These are phyloP conservation scores for Starmerella stellata DNA, from an alignment of 805 yeast genomes.

Conservation along the genomic window DNA sequence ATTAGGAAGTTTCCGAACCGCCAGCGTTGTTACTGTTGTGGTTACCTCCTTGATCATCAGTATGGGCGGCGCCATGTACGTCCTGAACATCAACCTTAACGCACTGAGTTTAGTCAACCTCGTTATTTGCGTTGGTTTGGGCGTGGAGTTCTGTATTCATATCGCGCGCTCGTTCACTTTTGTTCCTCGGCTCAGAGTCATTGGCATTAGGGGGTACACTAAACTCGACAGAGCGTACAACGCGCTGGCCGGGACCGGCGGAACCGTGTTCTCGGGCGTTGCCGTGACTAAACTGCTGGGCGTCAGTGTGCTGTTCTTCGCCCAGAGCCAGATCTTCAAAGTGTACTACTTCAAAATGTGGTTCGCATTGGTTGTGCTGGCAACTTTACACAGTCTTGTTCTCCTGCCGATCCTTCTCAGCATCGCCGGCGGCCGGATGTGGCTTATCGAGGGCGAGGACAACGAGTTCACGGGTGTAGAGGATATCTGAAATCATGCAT, in stretches of 20 bases:
- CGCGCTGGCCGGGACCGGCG: conserved; percentile 66
- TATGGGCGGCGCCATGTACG: conserved; percentile 63
- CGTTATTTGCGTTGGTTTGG: conserved; percentile 80
- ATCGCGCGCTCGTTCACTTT: conserved; percentile 59
- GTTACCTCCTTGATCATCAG: conserved; percentile 49
- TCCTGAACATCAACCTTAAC: conserved; percentile 60
- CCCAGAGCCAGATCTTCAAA: conserved; percentile 73
- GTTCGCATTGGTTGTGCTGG: conserved; percentile 59
- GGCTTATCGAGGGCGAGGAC: conserved; percentile 24
- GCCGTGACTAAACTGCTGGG: conserved; percentile 82
- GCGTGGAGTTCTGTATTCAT: conserved; percentile 86
- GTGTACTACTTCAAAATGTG: conserved; percentile 91
- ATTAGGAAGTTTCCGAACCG: conserved; percentile 48
- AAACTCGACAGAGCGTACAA: conserved; percentile 28
- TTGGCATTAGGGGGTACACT: conserved; percentile 19
- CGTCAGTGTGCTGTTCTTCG: conserved; percentile 67
- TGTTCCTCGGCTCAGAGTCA: conserved; percentile 24
- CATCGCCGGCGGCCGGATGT: conserved; percentile 42
- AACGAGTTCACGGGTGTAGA: conserved; percentile 18
- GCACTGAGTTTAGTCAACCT: conserved; percentile 81
- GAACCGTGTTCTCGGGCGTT: conserved; percentile 78
- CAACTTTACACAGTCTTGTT: conserved; percentile 60
- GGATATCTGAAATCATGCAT: conserved; percentile 13
- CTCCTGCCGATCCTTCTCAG: conserved; percentile 62
- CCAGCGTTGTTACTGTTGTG: conserved; percentile 37